Base-by-base conservation (phyloP, 2,329 filamentous ascomycete genomes). In the Arthroderma sp. region DNA sequence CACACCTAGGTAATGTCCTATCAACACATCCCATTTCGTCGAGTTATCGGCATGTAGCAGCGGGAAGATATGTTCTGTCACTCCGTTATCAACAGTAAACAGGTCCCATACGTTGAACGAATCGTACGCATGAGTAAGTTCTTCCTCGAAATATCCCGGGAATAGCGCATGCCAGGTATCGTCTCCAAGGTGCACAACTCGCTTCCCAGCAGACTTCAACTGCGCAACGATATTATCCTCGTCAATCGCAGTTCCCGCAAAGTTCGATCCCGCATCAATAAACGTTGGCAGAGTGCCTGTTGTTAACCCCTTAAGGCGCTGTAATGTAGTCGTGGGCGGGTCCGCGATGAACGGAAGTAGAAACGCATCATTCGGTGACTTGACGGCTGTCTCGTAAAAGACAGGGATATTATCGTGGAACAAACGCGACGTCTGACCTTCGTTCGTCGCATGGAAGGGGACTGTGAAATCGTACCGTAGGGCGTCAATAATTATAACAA, bases 21-120 rank as follows among this genome's bases (percentile, higher is more conserved):
- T 86, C 37, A 96, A 80, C n/a, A 98, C 77, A 73, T 98, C 91
- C 93, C 93, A 98, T 57, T 87, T 80, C 4, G 74, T 79, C 55
- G 79, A 77, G 67, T 83, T 83, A 53, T 80, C 76, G 0, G 81
- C 71, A 53, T 84, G 77, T 61, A 98, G 72, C 1, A 97, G 78
- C 1, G 93, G 93, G 58, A 74, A 72, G 5, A 98, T 83, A 71
- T 97, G 87, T 64, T 95, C 87, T 11, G 85, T 86, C 23, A 98
- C 93, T 0, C 93, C 93, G 66, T 96, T 91, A 68, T 98, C 93
- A 2, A 98, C 88, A 0, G 93, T 97, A 70, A 97, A 90, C 65
- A 98, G 73, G 70, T 98, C 93, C 89, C 90, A 96, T 5, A 97
- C 93, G 67, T 97, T 96, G 75, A 98, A 95, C 61, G 91, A 97